Evolutionary conservation across 352 stramenopile species (phyloP), one percentile per base, ranked within the genome.

Genomic region (Peronospora destructor): DNA sequence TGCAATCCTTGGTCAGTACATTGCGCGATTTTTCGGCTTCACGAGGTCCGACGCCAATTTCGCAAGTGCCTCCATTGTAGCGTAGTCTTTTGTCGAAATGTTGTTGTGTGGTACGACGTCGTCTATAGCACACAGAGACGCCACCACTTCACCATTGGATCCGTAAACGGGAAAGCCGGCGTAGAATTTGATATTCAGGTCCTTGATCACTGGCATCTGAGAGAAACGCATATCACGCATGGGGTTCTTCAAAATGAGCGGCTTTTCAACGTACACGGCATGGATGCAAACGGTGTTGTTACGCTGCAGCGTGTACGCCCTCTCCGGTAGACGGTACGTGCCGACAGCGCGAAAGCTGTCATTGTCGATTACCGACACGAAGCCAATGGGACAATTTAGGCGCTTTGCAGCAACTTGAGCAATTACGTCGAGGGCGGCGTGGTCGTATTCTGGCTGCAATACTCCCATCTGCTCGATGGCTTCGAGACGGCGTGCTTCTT

Each of bases 1-100:
- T n/a, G 32, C 11, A 36, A 4, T 16, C 12, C 12, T 16, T 36
- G 13, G 29, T 36, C 12, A 36, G 32, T 36, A 16, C 11, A 57
- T 29, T 19, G 39, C 36, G 8, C 48, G 30, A 7, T 50, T 56
- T 34, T 58, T 61, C 2, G 56, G 51, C 14, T 29, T 38, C 14
- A 71, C 39, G 2, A 87, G 61, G 10, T 83, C 69, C 3, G 64
- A 66, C 1, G 73, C 71, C 4, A 87, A 57, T 19, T 83, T 73
- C 4, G 61, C 63, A 9, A 87, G 61, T 41, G 62, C 59, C 33
- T 85, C 61, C 76, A 85, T 87, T n/a, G 76, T 87, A 14, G 76
- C 71, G 49, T 85, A 87, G 49, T 87, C 71, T 53, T 85, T 83
- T 37, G 69, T 80, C 10, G 71, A 71, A 51, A 87, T 80, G 47